Percentiles rank a stretch among this genome's conserved stretches.
Evolutionary conservation across 371 early-diverging fungal genomes (phyloP).

Genomic region (Mortierella sp.): DNA sequence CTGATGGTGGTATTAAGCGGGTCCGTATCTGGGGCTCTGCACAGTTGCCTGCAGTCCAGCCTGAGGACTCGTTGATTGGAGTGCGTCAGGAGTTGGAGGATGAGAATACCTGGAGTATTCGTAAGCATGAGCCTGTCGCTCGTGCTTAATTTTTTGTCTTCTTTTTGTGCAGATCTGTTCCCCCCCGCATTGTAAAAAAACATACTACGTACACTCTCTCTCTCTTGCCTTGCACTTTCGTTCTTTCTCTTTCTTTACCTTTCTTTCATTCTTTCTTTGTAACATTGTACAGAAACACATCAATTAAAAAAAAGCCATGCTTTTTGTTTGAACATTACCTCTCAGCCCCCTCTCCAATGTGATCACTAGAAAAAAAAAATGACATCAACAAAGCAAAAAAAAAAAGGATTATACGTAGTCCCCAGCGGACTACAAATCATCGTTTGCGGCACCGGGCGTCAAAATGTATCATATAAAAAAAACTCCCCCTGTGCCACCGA

Average conservation of each 20-base stretch:
- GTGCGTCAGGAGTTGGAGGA: slow-evolving; percentile 54
- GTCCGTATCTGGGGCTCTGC: slow-evolving; percentile 62
- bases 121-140: slow-evolving; percentile 17
- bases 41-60: slow-evolving; percentile 52
- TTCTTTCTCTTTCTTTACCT: not conserved
- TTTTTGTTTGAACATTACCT: not conserved
- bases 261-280: not conserved
- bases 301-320: not conserved
- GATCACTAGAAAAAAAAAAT: too few relatives aligned
- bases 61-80: slow-evolving; percentile 46
- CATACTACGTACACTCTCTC: not conserved
- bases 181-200: not conserved
- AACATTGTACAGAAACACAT: not conserved
- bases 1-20: slow-evolving; percentile 72
- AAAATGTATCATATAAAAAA: too few relatives aligned
- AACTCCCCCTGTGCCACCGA: too few relatives aligned
- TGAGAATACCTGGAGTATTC: slow-evolving; percentile 54
- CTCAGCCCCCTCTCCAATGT: too few relatives aligned
- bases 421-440: too few relatives aligned
- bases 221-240: not conserved
- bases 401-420: too few relatives aligned
- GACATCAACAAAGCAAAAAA: too few relatives aligned
- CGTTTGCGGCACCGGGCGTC: too few relatives aligned
- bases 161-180: too few relatives aligned
- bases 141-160: not conserved